phyloP scores from a whole-genome alignment of 2,329 filamentous ascomycete genomes.

The Claviceps monticola region DNA sequence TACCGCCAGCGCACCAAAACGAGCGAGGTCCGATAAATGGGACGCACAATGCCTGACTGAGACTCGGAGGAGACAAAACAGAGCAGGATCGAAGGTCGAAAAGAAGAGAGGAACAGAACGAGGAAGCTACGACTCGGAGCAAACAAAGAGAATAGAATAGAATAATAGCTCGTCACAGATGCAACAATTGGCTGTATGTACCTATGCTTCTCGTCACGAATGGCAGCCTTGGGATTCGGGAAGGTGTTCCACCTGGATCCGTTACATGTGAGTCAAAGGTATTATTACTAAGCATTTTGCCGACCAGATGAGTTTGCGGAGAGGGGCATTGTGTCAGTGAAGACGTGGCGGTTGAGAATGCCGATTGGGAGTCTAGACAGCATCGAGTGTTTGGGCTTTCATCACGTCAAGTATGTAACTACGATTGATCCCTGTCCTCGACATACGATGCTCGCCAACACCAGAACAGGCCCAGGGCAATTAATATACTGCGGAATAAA shows the following conservation, averaged over 20 bases:
- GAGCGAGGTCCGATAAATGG: not conserved
- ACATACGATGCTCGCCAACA: too few species aligned
- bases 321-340: too few species aligned
- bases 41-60: not conserved
- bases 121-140: not conserved
- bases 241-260: conserved; percentile 8
- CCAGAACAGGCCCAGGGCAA: too few species aligned
- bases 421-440: too few species aligned
- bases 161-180: conserved; percentile 1
- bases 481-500: too few species aligned
- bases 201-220: conserved; percentile 14
- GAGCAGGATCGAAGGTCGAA: not conserved
- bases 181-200: not conserved
- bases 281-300: not conserved
- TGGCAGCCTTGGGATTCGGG: conserved; percentile 12
- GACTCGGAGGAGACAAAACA: not conserved
- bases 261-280: not conserved
- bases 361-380: too few species aligned
- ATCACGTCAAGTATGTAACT: too few species aligned
- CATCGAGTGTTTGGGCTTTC: too few species aligned
- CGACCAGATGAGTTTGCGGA: not conserved
- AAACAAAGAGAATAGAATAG: conserved; percentile 1
- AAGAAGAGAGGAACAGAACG: not conserved
- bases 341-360: too few species aligned
- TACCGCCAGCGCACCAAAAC: not conserved